Conservation (phyloP, 1,139 yeast genomes). For the Petasospora rhodanensis region DNA sequence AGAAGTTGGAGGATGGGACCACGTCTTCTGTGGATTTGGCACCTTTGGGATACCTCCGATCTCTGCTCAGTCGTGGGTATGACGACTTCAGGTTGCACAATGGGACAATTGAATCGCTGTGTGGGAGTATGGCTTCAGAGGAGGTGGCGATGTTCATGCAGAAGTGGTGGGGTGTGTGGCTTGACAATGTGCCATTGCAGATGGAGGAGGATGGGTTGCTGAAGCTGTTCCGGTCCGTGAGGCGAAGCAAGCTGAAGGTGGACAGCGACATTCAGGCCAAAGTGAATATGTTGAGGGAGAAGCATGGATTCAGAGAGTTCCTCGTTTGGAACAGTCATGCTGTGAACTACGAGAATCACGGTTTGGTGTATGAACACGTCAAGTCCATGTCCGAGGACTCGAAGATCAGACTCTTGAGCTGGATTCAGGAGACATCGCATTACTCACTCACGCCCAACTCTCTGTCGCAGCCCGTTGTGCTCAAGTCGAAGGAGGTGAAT, state of each 20-base stretch:
- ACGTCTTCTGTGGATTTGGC: constrained; percentile 11
- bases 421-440: constrained; percentile 17
- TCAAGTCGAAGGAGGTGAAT: constrained; percentile 1
- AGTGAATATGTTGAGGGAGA: constrained; percentile 6
- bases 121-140: constrained; percentile 13
- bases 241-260: constrained; percentile 4
- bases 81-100: constrained; percentile 22
- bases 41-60: constrained; percentile 12
- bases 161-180: constrained; percentile 24
- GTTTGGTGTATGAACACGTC: constrained; percentile 20
- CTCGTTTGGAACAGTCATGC: constrained; percentile 16
- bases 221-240: constrained; percentile 11
- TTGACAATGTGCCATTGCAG: constrained; percentile 11
- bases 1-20: constrained; percentile 16
- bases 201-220: constrained; percentile 21
- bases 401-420: constrained; percentile 14
- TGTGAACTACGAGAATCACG: constrained; percentile 14
- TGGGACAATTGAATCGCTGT: constrained; percentile 18
- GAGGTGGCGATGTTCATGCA: constrained; percentile 14
- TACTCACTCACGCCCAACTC: constrained; percentile 15
- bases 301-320: constrained; percentile 14
- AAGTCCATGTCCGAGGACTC: constrained; percentile 8
- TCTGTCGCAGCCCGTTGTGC: constrained; percentile 14
- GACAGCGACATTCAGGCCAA: constrained; percentile 15
- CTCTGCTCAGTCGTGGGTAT: constrained; percentile 16